phyloP scores from a whole-genome alignment of 768 basidiomycete genomes.

The Termitomyces sp. region DNA sequence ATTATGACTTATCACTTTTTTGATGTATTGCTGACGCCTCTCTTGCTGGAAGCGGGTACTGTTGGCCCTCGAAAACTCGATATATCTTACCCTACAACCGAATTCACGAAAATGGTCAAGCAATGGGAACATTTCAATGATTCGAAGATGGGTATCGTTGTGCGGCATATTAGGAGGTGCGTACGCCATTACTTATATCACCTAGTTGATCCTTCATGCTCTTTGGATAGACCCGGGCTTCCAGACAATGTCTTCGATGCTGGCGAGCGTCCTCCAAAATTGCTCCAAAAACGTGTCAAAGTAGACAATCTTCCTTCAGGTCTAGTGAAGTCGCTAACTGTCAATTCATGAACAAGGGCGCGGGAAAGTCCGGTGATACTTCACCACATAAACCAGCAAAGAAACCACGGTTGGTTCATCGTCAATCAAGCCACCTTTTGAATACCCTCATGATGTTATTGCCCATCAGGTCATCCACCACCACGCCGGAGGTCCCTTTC shows the following conservation, averaged over 20 bases:
- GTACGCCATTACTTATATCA: conserved; percentile 12
- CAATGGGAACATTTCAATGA: conserved; percentile 95
- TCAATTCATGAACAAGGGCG: conserved; percentile 35
- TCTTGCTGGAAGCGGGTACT: conserved; percentile 53
- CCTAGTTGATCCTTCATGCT: background rate
- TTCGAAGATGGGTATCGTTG: conserved; percentile 87
- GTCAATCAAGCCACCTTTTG: conserved; percentile 16
- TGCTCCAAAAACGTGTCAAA: conserved; percentile 72
- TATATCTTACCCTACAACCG: conserved; percentile 94
- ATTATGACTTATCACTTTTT: conserved; percentile 19
- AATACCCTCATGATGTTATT: conserved; percentile 21
- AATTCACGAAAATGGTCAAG: conserved; percentile 92
- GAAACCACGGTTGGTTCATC: conserved; percentile 67
- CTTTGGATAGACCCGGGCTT: conserved; percentile 49
- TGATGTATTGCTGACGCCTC: conserved; percentile 3
- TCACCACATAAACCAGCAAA: conserved; percentile 75
- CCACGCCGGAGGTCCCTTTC: conserved; percentile 28
- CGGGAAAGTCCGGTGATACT: conserved; percentile 53
- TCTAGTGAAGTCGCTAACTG: conserved; percentile 3
- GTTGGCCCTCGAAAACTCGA: conserved; percentile 81
- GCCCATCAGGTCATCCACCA: conserved; percentile 41
- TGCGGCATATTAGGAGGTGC: conserved; percentile 90
- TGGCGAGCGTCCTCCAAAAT: conserved; percentile 71
- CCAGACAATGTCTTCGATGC: conserved; percentile 81
- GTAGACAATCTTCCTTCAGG: conserved; percentile 24